phyloP scores from a whole-genome alignment of 768 basidiomycete genomes.

The Pilatotrama ljubarskyi region DNA sequence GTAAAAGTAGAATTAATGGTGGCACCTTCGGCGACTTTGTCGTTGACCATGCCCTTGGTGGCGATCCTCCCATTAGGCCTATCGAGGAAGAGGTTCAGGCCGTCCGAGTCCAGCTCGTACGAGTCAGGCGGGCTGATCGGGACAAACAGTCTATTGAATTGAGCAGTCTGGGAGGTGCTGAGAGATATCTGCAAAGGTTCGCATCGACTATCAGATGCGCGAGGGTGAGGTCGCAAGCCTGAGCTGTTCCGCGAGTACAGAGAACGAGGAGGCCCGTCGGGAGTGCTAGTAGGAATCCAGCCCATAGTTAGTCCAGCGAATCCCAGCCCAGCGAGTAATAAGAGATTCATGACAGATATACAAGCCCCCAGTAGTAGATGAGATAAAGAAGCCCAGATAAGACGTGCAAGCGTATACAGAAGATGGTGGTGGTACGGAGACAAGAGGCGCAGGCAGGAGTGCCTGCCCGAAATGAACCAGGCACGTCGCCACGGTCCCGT shows the following conservation, averaged over 20 bases:
- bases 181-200: slow-evolving; percentile 33
- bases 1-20: slow-evolving; percentile 44
- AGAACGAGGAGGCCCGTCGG: background rate
- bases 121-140: slow-evolving; percentile 34
- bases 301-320: background rate
- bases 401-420: background rate
- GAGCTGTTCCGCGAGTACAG: background rate
- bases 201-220: slow-evolving; percentile 17
- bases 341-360: background rate
- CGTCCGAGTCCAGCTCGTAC: slow-evolving; percentile 28
- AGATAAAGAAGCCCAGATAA: background rate
- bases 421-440: background rate
- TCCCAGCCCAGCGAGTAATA: background rate
- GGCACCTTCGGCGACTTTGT: slow-evolving; percentile 38
- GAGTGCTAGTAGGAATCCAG: background rate
- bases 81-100: slow-evolving; percentile 36
- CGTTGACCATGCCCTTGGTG: slow-evolving; percentile 37
- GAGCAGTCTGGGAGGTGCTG: slow-evolving; percentile 19
- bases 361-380: background rate
- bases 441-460: background rate
- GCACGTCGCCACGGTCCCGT: slow-evolving; percentile 5
- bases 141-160: slow-evolving; percentile 26
- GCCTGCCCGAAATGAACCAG: background rate
- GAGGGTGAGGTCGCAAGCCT: background rate
- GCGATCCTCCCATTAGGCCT: slow-evolving; percentile 34